Base-by-base conservation (phyloP, 352 stramenopile genomes). In the Blastocystis sp. region DNA sequence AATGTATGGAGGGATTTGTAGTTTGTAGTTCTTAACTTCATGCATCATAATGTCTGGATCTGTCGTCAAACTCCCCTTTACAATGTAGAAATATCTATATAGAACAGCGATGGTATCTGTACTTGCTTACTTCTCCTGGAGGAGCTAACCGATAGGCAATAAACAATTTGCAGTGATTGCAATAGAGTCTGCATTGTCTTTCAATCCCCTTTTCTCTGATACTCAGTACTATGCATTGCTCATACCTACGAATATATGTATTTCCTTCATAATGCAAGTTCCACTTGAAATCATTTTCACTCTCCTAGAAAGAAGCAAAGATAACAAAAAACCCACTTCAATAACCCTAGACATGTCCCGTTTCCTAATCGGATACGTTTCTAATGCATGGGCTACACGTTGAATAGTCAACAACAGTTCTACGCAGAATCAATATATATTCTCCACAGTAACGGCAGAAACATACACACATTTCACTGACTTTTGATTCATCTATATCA, bases 381-480 rank as follows among this genome's bases (percentile, higher is more conserved):
- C 73, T 2, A 84, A 13, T 26, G 73, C 43, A 54, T 45, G 39
- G 2, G 73, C 73, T 84, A 84, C 4, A 64, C 9, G 9, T 37
- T 15, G 7, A 7, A 6, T 45, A 66, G 26, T 26, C 37, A 66
- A 63, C 2, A 23, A 69, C 1, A 45, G 9, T 11, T 37, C n/a
- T 68, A 84, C 73, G 73, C 53, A 84, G 73, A 84, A 84, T 64
- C 39, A 84, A 43, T n/a, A 64, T 55, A 69, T 84, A 84, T 37
- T 84, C 73, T 84, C 73, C 73, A 29, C 73, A 84, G n/a, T 84
- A 84, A 7, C 47, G 37, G 53, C 73, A 84, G 23, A 68, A 84
- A 45, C 45, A 68, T 69, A 84, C 73, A 29, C 73, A 66, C 73
- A 84, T 84, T 13, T 84, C 62, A n/a, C 50, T 47, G n/a, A 84